A percentile compares a stretch with the other conserved stretches of the same genome.
These are phyloP conservation scores for Candida sithepensis DNA, from an alignment of 805 yeast species.

Conservation along the genomic window DNA sequence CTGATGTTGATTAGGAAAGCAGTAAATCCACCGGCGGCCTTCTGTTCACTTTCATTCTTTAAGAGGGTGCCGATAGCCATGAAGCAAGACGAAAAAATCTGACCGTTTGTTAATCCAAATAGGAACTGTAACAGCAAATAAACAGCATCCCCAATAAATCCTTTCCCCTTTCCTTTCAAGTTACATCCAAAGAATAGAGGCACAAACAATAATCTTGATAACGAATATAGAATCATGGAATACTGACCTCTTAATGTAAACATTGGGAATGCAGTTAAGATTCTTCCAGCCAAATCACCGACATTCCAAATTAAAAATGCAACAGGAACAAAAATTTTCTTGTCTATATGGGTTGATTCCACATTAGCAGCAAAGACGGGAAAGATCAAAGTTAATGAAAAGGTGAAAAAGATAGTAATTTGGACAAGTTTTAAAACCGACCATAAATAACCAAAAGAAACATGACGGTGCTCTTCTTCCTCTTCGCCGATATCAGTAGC, in stretches of 20 bases:
- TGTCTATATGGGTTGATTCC: constrained; percentile 39
- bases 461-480: constrained; percentile 30
- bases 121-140: constrained; percentile 68
- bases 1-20: constrained; percentile 77
- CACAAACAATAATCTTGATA: constrained; percentile 54
- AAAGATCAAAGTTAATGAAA: constrained; percentile 70
- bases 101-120: constrained; percentile 90
- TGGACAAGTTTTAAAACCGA: constrained; percentile 60
- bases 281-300: constrained; percentile 82
- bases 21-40: constrained; percentile 94
- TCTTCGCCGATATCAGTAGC: neutral
- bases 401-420: constrained; percentile 66
- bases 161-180: constrained; percentile 38
- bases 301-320: constrained; percentile 83
- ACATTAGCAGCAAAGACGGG: constrained; percentile 86
- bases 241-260: constrained; percentile 42
- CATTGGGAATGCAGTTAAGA: constrained; percentile 50
- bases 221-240: constrained; percentile 49
- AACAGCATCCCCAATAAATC: constrained; percentile 52
- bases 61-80: constrained; percentile 27
- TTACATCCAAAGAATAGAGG: constrained; percentile 75
- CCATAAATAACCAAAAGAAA: constrained; percentile 62
- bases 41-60: constrained; percentile 55
- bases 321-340: constrained; percentile 59
- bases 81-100: constrained; percentile 72